These are phyloP conservation scores for Prunus yedoensis DNA, from an alignment of 331 rosid species.

Conservation along the genomic window DNA sequence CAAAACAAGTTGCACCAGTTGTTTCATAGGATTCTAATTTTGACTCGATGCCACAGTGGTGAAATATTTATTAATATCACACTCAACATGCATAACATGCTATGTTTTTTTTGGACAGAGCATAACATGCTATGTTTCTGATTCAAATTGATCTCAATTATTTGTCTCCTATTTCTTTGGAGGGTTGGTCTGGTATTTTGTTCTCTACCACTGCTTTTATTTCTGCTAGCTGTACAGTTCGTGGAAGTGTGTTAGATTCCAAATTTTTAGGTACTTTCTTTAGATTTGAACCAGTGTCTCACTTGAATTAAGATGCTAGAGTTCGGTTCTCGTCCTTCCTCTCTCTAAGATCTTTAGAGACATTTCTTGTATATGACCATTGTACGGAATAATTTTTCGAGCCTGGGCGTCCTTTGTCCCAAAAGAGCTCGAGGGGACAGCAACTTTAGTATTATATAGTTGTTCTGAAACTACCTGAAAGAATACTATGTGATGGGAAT, in stretches of 20 bases:
- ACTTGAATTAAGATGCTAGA: not conserved
- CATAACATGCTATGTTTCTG: no score
- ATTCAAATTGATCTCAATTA: no score
- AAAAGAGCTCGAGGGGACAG: not conserved
- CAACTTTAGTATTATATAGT: not conserved
- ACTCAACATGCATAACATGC: no score
- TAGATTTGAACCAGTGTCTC: not conserved
- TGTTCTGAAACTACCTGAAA: not conserved
- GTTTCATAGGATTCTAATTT: no score
- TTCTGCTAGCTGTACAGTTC: conserved; percentile 17
- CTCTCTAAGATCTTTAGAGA: not conserved
- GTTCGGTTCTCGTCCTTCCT: not conserved
- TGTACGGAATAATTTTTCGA: not conserved
- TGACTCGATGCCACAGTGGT: no score
- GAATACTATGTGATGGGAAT: not conserved
- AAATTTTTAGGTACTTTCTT: conserved; percentile 33
- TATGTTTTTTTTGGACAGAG: no score
- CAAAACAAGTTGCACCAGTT: no score
- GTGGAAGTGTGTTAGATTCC: conserved; percentile 33
- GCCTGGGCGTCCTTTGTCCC: not conserved
- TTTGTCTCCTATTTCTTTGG: no score
- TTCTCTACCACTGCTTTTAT: not conserved
- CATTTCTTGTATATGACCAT: not conserved
- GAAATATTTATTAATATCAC: no score
- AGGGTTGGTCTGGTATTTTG: no score